Evolutionary conservation across 2,329 filamentous ascomycete genomes (phyloP).

Genomic region (Aspergillus hortae): DNA sequence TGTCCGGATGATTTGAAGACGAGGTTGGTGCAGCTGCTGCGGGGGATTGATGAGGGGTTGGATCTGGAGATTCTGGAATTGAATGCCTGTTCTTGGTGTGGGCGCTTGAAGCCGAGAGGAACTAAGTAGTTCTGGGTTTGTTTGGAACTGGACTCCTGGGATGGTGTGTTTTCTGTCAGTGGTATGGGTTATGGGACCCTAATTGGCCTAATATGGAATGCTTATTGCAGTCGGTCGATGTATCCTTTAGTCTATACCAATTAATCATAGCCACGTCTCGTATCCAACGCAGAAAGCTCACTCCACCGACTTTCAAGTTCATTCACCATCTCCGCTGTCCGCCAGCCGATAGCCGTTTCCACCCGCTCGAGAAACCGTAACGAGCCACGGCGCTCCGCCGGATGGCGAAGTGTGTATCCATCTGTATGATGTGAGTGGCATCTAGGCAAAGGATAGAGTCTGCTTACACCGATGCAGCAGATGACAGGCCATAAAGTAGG

Average conservation of each 20-base stretch:
- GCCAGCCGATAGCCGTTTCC: conserved; percentile 29
- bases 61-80: too few species aligned
- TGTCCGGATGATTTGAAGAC: too few species aligned
- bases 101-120: too few species aligned
- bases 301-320: conserved; percentile 28
- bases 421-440: conserved; percentile 16
- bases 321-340: conserved; percentile 27
- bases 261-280: conserved; percentile 3
- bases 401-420: conserved; percentile 29
- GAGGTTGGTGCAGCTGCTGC: too few species aligned
- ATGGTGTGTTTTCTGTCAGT: too few species aligned
- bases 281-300: conserved; percentile 21
- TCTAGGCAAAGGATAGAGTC: not conserved
- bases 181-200: too few species aligned
- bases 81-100: too few species aligned
- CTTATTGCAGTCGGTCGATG: not conserved
- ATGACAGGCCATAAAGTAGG: conserved; percentile 33
- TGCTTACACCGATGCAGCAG: conserved; percentile 30
- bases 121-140: too few species aligned
- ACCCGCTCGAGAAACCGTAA: conserved; percentile 24
- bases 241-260: not conserved
- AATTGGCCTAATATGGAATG: too few species aligned
- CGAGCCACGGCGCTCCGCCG: conserved; percentile 25
- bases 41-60: too few species aligned
- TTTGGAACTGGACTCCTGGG: too few species aligned